Base-by-base conservation (phyloP, 2,329 filamentous ascomycete genomes). In the Aspergillus fijiensis region DNA sequence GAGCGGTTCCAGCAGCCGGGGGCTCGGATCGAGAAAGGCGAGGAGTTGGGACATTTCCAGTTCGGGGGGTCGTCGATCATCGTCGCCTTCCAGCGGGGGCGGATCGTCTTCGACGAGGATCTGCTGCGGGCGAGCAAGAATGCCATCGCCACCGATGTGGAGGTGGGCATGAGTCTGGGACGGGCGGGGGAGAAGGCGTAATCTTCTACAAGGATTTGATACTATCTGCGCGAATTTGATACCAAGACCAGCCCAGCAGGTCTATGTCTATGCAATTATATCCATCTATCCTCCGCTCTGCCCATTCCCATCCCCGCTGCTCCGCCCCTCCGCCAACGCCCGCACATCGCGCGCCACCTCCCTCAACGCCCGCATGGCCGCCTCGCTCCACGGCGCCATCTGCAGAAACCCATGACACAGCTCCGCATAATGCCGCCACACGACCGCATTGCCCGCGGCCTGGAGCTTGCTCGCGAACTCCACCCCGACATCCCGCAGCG, bases 1-100 rank as follows among this genome's bases (percentile, higher is more conserved):
- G 71, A 77, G 0, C 65, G 74, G 47, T 72, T 65, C 50, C 72
- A 70, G 50, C 65, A 65, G 19, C 57, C 66, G 0, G 76, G 76
- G 1, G 57, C 58, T 1, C n/a, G 65, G 21, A 68, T 79, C 27
- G 65, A 72, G 21, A 79, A 79, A 52, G 76, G 77, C 4, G 74
- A 78, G 21, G 76, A 79, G 64, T 57, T 79, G 16, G 76, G 77
- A 0, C 55, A 73, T n/a, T 79, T 78, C 64, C 74, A 78, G 57
- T 79, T 76, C 53, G 75, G 77, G 4, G 77, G 76, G 5, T 79
- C 75, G 3, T 76, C 69, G 45, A 78, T 79, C 56, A 68, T 79
- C 29, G 72, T 78, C n/a, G 72, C 74, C 2, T 79, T 80, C 61
- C 68, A 77, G 58, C 67, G 70, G 60, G 73, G 65, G 3, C 63